phyloP scores from a whole-genome alignment of 345 rosid species.

The Syzygium aqueum region DNA sequence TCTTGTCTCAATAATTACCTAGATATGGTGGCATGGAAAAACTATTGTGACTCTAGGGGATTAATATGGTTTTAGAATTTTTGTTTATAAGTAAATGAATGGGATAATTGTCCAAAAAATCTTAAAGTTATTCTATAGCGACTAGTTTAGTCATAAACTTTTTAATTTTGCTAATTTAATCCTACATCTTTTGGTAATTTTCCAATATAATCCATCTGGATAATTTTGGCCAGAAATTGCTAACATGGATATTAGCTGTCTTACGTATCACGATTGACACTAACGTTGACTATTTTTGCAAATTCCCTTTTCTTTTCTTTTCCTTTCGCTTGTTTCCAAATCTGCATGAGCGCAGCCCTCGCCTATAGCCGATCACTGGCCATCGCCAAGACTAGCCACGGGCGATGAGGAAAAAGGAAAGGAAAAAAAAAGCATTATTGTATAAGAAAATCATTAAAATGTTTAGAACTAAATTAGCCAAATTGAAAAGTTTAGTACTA shows the following conservation, averaged over 20 bases:
- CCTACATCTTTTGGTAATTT: neutral
- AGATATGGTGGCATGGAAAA: neutral
- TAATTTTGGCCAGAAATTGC: neutral
- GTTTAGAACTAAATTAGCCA: neutral
- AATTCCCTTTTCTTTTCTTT: neutral
- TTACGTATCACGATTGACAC: rapidly evolving
- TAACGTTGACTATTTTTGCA: neutral
- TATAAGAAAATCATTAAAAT: neutral
- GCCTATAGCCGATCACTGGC: rapidly evolving
- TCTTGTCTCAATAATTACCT: neutral
- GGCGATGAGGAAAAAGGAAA: neutral
- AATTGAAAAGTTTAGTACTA: neutral
- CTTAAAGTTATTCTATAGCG: neutral
- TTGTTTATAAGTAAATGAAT: neutral
- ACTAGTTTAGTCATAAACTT: neutral
- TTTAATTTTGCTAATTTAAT: neutral
- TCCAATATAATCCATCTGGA: neutral
- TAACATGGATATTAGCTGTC: too few species aligned
- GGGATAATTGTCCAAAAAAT: neutral
- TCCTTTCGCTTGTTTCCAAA: neutral
- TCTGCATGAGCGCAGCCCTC: neutral
- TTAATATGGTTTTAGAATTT: neutral
- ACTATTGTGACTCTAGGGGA: neutral
- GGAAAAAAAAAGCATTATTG: too few species aligned
- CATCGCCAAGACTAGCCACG: neutral